Base-by-base conservation (phyloP, 257 asterid genomes). In the Solanum virginianum region DNA sequence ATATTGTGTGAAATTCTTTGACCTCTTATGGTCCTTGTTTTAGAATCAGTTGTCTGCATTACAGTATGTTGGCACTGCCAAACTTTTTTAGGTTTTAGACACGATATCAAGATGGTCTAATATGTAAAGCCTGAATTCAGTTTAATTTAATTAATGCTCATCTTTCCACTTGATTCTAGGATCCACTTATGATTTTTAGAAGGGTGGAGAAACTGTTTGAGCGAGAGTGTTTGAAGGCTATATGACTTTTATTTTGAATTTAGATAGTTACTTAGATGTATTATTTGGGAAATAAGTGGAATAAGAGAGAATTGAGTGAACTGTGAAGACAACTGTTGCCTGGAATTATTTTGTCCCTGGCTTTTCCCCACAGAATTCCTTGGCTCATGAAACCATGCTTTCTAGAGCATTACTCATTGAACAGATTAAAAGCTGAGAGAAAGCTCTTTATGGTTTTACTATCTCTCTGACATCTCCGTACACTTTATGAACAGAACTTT, bases 401-500 rank as follows among this genome's bases (percentile, higher is more conserved):
- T 53, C 11, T 29, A 29, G 63, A 15, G 82, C 26, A 77, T 32
- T 26, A 24, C 82, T 20, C 63, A 26, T 51, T 51, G 18, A 77
- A 77, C 65, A 77, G 11, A 26, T 77, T 16, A 77, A 26, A 26
- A 77, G 5, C 47, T 24, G 47, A 51, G 65, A 24, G 13, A 22
- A 16, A 15, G 26, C 45, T 75, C 82, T 75, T 2, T 75, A 75
- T 4, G n/a, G 2, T 51, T 51, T 51, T 26, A 51, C 65, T 16
- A 53, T 26, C 53, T 53, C 5, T 2, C 65, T 77, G 65, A 77
- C 82, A 53, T 77, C 47, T 26, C 51, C 15, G 45, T 77, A 26
- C 53, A 77, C 47, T 24, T 72, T 72, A 43, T 77, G 82, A 51
- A 77, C 97, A 96, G 99, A 59, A 91, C 68, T 96, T 96, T 85